Conservation (phyloP, 2,329 filamentous ascomycete genomes). For the Cladosporium colombiae region DNA sequence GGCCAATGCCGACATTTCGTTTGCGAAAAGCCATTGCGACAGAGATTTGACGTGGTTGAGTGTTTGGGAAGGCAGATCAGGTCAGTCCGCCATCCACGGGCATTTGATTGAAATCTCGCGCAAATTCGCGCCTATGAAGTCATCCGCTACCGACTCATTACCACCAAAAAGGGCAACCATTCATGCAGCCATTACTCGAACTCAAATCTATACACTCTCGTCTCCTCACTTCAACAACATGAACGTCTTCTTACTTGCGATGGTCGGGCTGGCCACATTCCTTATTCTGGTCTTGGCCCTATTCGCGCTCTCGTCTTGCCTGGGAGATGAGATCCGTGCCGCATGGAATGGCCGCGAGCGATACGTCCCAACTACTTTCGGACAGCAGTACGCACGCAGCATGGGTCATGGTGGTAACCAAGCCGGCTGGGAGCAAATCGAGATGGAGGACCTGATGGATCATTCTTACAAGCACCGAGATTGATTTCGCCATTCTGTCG, state of each 20-base stretch:
- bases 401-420: conserved; percentile 56
- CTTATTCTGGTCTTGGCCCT: conserved; percentile 42
- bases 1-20: conserved; percentile 28
- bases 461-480: conserved; percentile 26
- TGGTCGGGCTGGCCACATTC: conserved; percentile 26
- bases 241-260: conserved; percentile 12
- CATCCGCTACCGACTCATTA: background rate
- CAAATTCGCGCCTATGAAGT: conserved; percentile 14
- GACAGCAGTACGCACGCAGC: conserved; percentile 56
- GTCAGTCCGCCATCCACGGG: background rate
- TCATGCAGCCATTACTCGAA: background rate
- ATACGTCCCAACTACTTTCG: conserved; percentile 50
- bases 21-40: conserved; percentile 30
- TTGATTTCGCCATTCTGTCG: background rate
- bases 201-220: background rate
- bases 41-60: background rate
- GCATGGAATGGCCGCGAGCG: conserved; percentile 45
- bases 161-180: background rate
- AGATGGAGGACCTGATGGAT: conserved; percentile 62
- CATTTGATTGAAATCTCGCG: conserved; percentile 6
- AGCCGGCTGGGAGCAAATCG: conserved; percentile 62
- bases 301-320: conserved; percentile 57
- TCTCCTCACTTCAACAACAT: background rate
- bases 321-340: conserved; percentile 56
- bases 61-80: background rate